These are phyloP conservation scores for Leccinum uliginosum DNA, from an alignment of 768 basidiomycete species.

Conservation along the genomic window DNA sequence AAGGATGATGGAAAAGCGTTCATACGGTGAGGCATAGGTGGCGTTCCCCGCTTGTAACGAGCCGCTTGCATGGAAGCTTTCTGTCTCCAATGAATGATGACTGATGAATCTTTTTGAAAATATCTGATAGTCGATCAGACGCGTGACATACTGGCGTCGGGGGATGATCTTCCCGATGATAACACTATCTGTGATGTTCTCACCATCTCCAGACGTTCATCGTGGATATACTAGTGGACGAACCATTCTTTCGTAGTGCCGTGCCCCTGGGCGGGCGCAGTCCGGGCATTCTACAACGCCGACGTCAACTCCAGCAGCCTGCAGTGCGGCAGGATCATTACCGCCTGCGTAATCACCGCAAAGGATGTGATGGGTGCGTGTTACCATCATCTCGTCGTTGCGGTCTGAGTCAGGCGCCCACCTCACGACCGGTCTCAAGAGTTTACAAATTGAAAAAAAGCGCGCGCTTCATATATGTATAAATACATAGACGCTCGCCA, in stretches of 20 bases:
- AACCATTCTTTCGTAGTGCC: not conserved
- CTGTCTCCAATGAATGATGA: not conserved
- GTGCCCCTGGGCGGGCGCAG: slow-evolving; percentile 12
- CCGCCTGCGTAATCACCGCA: not conserved
- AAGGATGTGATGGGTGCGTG: slow-evolving; percentile 15
- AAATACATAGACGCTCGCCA: not conserved
- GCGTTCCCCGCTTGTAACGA: not conserved
- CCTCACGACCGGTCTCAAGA: not conserved
- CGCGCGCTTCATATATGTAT: not conserved
- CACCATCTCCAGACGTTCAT: not conserved
- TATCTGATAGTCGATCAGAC: slow-evolving; percentile 1
- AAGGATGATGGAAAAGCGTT: not conserved
- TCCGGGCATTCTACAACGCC: slow-evolving; percentile 18
- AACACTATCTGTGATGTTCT: slow-evolving; percentile 1
- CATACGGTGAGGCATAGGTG: not conserved
- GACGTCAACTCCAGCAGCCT: slow-evolving; percentile 9
- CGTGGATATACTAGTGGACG: not conserved
- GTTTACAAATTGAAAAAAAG: not conserved
- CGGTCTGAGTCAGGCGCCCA: not conserved
- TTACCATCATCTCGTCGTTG: not conserved
- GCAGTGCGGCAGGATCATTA: slow-evolving; percentile 7
- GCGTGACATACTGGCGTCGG: slow-evolving; percentile 4
- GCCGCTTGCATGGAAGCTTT: not conserved
- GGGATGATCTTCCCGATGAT: slow-evolving; percentile 4
- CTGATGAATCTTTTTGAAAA: not conserved